These are phyloP conservation scores for Globisporangium takayamanum DNA, from an alignment of 352 stramenopile genomes.

Conservation along the genomic window DNA sequence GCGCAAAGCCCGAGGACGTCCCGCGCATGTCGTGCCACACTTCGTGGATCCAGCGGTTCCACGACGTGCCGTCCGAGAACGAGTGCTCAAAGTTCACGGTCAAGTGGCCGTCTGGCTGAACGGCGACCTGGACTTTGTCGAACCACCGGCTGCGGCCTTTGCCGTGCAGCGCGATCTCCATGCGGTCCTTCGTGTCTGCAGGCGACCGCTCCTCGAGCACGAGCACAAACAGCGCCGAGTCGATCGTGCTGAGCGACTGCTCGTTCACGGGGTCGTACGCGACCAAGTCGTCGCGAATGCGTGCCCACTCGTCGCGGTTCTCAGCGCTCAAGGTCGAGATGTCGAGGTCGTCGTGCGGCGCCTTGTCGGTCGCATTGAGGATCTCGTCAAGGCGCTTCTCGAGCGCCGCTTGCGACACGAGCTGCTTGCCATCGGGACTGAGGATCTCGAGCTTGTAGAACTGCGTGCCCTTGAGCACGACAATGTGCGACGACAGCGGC, in stretches of 20 bases:
- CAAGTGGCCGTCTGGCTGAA: constrained; percentile 75
- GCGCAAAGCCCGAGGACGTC: constrained; percentile 65
- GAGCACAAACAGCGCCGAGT: constrained; percentile 88
- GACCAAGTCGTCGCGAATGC: constrained; percentile 67
- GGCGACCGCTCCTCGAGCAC: constrained; percentile 78
- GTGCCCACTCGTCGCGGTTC: constrained; percentile 83
- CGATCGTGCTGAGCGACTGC: constrained; percentile 69
- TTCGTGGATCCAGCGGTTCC: constrained; percentile 91
- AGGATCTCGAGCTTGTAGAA: constrained; percentile 83
- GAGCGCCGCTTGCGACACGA: constrained; percentile 67
- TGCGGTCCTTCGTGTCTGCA: constrained; percentile 61
- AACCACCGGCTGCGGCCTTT: constrained; percentile 86
- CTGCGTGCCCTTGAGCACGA: constrained; percentile 82
- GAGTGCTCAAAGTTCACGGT: constrained; percentile 94
- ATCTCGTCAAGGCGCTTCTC: constrained; percentile 65
- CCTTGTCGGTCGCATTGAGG: constrained; percentile 42
- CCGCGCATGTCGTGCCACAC: constrained; percentile 87
- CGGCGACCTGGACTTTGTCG: constrained; percentile 91
- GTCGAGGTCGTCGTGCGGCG: constrained; percentile 49
- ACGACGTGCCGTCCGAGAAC: constrained; percentile 90
- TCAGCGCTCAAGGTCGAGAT: constrained; percentile 75
- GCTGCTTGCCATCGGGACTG: constrained; percentile 72
- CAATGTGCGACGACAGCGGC: constrained; percentile 80
- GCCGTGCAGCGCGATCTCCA: constrained; percentile 81
- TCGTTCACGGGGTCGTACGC: constrained; percentile 60